phyloP scores from a whole-genome alignment of 2,329 filamentous ascomycete genomes.

The Colletotrichum euphorbiae region DNA sequence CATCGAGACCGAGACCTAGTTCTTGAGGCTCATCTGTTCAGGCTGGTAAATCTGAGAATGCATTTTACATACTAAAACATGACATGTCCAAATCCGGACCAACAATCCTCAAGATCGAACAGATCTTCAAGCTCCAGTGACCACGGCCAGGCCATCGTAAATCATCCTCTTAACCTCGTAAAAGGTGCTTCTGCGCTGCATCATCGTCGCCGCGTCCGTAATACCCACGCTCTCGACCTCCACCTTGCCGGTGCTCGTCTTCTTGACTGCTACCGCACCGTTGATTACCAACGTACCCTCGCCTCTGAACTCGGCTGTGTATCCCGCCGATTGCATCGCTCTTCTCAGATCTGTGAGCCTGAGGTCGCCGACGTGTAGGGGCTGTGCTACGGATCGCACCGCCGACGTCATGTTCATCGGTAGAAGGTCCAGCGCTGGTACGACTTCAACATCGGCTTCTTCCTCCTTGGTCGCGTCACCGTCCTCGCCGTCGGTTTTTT shows the following conservation, averaged over 20 bases:
- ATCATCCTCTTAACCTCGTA: slow-evolving; percentile 91
- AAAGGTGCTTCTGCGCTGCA: slow-evolving; percentile 74
- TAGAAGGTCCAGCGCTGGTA: slow-evolving; percentile 66
- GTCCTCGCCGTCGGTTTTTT: slow-evolving; percentile 55
- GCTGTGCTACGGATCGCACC: slow-evolving; percentile 81
- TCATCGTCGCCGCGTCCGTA: slow-evolving; percentile 52
- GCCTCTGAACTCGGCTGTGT: slow-evolving; percentile 91
- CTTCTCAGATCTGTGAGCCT: slow-evolving; percentile 88
- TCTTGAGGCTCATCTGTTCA: no score
- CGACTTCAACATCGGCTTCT: slow-evolving; percentile 40
- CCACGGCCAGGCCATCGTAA: slow-evolving; percentile 92
- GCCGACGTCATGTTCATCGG: slow-evolving; percentile 74
- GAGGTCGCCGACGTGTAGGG: slow-evolving; percentile 93
- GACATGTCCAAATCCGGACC: no score
- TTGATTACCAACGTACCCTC: slow-evolving; percentile 94
- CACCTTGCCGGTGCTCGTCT: slow-evolving; percentile 86
- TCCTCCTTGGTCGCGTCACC: slow-evolving; percentile 38
- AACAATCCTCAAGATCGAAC: not conserved
- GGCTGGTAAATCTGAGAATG: no score
- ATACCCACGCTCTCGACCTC: slow-evolving; percentile 84
- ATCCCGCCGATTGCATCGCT: slow-evolving; percentile 83
- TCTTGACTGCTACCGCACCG: slow-evolving; percentile 86
- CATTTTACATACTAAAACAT: no score
- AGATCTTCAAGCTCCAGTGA: slow-evolving; percentile 61
- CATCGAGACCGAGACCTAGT: no score